Conservation (phyloP, 2,329 filamentous ascomycete genomes). For the Alternaria infectoria region DNA sequence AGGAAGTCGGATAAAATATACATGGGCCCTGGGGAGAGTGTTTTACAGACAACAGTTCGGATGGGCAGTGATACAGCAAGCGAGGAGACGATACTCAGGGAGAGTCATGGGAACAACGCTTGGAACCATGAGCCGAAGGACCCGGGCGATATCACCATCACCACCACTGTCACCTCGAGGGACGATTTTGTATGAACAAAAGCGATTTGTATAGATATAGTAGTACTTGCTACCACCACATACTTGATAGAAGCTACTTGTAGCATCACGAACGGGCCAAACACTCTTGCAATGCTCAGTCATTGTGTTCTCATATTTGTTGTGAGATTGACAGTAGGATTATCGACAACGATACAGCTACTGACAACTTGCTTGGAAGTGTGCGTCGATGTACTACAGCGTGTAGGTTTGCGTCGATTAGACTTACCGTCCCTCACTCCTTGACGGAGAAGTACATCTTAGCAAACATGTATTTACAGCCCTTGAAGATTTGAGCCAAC, state of each 20-base stretch:
- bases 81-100: constrained; percentile 36
- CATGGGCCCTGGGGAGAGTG: constrained; percentile 23
- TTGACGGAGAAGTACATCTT: not conserved
- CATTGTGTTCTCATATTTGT: not conserved
- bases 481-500: not conserved
- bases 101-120: constrained; percentile 3
- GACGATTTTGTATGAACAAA: constrained; percentile 5
- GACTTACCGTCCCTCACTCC: not conserved
- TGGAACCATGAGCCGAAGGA: constrained; percentile 10
- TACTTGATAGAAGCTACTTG: not conserved
- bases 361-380: not conserved
- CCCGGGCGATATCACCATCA: constrained; percentile 19
- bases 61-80: constrained; percentile 31
- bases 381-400: not conserved
- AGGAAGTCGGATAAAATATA: constrained; percentile 22
- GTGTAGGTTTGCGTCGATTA: not conserved
- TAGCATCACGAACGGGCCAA: not conserved
- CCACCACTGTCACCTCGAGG: constrained; percentile 13
- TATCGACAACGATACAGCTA: not conserved
- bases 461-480: not conserved
- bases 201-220: not conserved
- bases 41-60: constrained; percentile 28
- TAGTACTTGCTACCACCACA: not conserved
- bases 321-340: not conserved
- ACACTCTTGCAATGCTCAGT: not conserved